Conservation (phyloP, 345 rosid genomes). For the Heritiera fomes region DNA sequence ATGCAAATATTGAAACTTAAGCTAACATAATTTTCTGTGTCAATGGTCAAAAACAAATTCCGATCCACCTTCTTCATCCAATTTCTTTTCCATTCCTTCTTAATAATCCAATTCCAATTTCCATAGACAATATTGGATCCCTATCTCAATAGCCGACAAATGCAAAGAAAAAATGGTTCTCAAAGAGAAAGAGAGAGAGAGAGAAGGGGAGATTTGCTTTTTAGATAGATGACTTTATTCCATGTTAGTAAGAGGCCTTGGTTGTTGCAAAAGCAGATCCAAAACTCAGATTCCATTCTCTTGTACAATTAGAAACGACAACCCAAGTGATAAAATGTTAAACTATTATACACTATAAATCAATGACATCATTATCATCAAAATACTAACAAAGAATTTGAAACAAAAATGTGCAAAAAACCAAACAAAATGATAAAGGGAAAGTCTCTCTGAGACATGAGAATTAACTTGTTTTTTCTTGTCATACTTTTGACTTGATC, state of each 20-base stretch:
- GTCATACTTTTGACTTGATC: slow-evolving; percentile 22
- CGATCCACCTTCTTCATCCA: background rate
- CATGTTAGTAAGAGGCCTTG: slow-evolving; percentile 37
- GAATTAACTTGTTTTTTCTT: background rate
- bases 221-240: slow-evolving; percentile 45
- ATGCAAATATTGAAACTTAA: too few relatives aligned
- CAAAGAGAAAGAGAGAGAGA: background rate
- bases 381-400: background rate
- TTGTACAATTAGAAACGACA: background rate
- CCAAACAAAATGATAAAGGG: slow-evolving; percentile 21
- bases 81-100: background rate
- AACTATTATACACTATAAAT: background rate
- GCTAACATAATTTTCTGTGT: too few relatives aligned
- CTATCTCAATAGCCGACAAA: slow-evolving; percentile 39
- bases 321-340: background rate
- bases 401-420: slow-evolving; percentile 11
- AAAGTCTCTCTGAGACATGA: background rate
- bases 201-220: slow-evolving; percentile 29
- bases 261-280: slow-evolving; percentile 49
- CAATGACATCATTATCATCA: slow-evolving; percentile 1
- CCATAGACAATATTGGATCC: slow-evolving; percentile 23
- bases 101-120: background rate
- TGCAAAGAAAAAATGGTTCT: background rate
- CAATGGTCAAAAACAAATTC: too few relatives aligned
- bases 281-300: slow-evolving; percentile 40